Evolutionary conservation across 176 grass and related monocot genomes (phyloP), one percentile per base, ranked within the genome.

Genomic region (Tillandsia leiboldiana): DNA sequence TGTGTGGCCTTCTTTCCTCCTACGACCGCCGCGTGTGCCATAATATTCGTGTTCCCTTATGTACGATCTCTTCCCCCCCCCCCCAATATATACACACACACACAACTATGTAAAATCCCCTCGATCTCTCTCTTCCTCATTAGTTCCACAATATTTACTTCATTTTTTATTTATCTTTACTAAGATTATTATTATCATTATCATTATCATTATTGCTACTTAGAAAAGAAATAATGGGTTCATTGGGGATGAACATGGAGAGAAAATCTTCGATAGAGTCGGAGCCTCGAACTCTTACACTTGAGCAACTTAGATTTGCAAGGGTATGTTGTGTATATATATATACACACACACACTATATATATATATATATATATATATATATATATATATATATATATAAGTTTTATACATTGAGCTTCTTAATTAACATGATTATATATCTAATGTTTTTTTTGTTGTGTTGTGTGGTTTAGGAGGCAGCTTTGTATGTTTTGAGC

Each of bases 261-360:
- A 74, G 59, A 28, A 26, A 72, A 66, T 33, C 77, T 65, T 78
- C 78, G 13, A 80, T 87, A 12, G 91, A 95, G 69, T 11, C 63
- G 11, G 91, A 95, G 81, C 91, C 91, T 69, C 80, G 77, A 74
- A 84, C 91, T 51, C 81, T 95, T 0, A 82, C 84, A 2, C 59
- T 78, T 29, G 51, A 78, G 53, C 73, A 90, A 64, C 70, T 96
- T 77, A 82, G 81, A 68, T 70, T 75, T 67, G 91, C 81, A 3
- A 90, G 91, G 81, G 88, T 91, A 84, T 49, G 10, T 24, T 1
- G 24, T 24, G 20, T 64, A 61, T 1, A 8, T 64, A 49, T 3
- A 10, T 0, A 20, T 0, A 20, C 20, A 20, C 20, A 20, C 20
- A n/a, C n/a, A n/a, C n/a, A n/a, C n/a, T 24, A 28, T 52, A 6